Percentiles rank a stretch among this genome's conserved stretches.
These are phyloP conservation scores for Camellia japonica DNA, from an alignment of 148 eudicot genomes.

Conservation along the genomic window DNA sequence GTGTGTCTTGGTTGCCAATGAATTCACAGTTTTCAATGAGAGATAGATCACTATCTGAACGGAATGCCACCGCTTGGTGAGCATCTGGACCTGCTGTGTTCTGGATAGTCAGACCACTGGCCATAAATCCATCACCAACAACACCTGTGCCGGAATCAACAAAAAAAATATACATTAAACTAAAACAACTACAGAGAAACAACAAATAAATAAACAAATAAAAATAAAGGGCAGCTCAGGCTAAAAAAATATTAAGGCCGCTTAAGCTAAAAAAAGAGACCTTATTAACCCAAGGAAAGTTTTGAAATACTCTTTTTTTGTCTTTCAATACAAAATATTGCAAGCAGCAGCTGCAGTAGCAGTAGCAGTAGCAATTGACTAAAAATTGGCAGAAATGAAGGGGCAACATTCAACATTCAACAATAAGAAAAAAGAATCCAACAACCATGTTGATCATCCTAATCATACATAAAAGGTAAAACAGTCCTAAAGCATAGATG, in stretches of 20 bases:
- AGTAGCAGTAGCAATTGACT: neutral
- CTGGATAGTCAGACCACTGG: constrained; percentile 66
- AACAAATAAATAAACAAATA: neutral
- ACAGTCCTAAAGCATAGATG: too few species aligned
- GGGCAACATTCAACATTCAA: neutral
- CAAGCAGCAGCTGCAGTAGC: too few species aligned
- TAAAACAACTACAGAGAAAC: too few species aligned
- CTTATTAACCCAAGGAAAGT: neutral
- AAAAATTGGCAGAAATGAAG: neutral
- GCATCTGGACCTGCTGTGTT: constrained; percentile 83
- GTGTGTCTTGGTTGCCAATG: constrained; percentile 87
- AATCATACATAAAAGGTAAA: too few species aligned
- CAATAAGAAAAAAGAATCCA: neutral
- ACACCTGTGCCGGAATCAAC: constrained; percentile 37
- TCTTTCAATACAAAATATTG: neutral
- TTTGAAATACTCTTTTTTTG: neutral
- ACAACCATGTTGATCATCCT: neutral
- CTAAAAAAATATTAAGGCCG: neutral
- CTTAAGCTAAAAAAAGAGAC: neutral
- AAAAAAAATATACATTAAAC: neutral
- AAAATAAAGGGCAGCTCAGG: neutral
- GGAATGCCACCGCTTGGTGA: constrained; percentile 88
- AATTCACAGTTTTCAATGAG: constrained; percentile 73
- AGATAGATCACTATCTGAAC: constrained; percentile 80
- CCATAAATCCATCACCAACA: constrained; percentile 86